Evolutionary conservation across 2,329 filamentous ascomycete genomes (phyloP).

Genomic region (Chaetomiaceae sp.): DNA sequence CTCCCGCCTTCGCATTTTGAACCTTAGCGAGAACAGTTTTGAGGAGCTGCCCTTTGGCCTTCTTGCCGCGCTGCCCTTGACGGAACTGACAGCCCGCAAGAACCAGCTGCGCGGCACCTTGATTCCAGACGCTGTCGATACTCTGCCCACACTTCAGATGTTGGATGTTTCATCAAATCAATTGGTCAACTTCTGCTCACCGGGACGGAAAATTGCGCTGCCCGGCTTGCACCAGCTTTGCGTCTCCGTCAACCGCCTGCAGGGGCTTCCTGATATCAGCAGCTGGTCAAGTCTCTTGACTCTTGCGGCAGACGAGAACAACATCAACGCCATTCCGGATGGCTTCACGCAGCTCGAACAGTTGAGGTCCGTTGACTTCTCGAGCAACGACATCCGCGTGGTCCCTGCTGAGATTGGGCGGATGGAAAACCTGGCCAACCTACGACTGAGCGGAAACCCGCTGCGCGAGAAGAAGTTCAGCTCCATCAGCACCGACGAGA

Average conservation of each 20-base stretch:
- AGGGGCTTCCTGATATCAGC: slow-evolving; percentile 64
- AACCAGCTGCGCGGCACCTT: slow-evolving; percentile 72
- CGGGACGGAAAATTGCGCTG: slow-evolving; percentile 47
- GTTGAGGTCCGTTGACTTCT: slow-evolving; percentile 73
- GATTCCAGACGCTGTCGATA: slow-evolving; percentile 55
- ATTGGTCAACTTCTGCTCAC: slow-evolving; percentile 49
- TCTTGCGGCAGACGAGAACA: slow-evolving; percentile 76
- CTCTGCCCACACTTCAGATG: slow-evolving; percentile 60
- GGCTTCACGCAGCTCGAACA: slow-evolving; percentile 64
- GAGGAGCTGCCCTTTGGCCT: slow-evolving; percentile 63
- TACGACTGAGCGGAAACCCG: slow-evolving; percentile 83
- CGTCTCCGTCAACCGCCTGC: slow-evolving; percentile 75
- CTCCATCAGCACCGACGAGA: slow-evolving; percentile 69
- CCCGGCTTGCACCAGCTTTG: slow-evolving; percentile 68
- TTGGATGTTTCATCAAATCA: slow-evolving; percentile 76
- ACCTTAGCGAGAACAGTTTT: slow-evolving; percentile 74
- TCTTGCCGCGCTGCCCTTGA: slow-evolving; percentile 61
- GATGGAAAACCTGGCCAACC: slow-evolving; percentile 70
- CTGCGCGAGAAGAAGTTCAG: slow-evolving; percentile 82
- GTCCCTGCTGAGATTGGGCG: slow-evolving; percentile 70
- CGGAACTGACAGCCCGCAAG: slow-evolving; percentile 67
- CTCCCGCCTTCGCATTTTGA: slow-evolving; percentile 64
- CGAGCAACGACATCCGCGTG: slow-evolving; percentile 72
- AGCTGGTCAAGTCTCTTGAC: slow-evolving; percentile 68
- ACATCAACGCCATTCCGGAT: slow-evolving; percentile 65